Evolutionary conservation across 371 early-diverging fungal genomes (phyloP).

Genomic region (Batrachochytrium dendrobatidis): DNA sequence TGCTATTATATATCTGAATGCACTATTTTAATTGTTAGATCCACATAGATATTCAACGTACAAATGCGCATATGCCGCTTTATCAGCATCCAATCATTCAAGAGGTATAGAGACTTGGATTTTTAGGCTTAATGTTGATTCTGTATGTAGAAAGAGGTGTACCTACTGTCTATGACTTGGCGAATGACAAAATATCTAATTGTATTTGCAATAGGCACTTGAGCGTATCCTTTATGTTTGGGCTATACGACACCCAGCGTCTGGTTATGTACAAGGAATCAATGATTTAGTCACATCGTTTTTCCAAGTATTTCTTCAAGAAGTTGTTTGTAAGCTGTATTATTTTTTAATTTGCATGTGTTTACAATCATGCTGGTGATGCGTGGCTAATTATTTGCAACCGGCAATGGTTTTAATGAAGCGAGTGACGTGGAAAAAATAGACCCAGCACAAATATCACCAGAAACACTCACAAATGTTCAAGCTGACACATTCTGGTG

Average conservation of each 20-base stretch:
- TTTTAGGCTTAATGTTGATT: background rate
- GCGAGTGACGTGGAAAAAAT: constrained; percentile 64
- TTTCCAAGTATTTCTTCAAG: constrained; percentile 79
- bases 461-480: constrained; percentile 56
- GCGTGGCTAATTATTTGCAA: background rate
- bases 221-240: constrained; percentile 92
- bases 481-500: constrained; percentile 97
- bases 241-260: constrained; percentile 96
- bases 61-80: constrained; percentile 71
- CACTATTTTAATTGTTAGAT: constrained; percentile 39
- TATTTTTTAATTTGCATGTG: background rate
- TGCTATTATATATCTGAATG: background rate
- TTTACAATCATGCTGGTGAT: background rate
- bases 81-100: constrained; percentile 79
- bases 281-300: constrained; percentile 97
- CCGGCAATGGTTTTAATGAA: background rate
- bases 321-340: constrained; percentile 47
- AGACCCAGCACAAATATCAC: constrained; percentile 51
- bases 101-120: constrained; percentile 42
- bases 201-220: constrained; percentile 49
- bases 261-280: constrained; percentile 98
- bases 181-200: background rate
- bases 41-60: constrained; percentile 91
- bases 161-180: background rate
- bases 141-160: background rate